These are phyloP conservation scores for Boletus coccyginus DNA, from an alignment of 768 basidiomycete species.

Conservation along the genomic window DNA sequence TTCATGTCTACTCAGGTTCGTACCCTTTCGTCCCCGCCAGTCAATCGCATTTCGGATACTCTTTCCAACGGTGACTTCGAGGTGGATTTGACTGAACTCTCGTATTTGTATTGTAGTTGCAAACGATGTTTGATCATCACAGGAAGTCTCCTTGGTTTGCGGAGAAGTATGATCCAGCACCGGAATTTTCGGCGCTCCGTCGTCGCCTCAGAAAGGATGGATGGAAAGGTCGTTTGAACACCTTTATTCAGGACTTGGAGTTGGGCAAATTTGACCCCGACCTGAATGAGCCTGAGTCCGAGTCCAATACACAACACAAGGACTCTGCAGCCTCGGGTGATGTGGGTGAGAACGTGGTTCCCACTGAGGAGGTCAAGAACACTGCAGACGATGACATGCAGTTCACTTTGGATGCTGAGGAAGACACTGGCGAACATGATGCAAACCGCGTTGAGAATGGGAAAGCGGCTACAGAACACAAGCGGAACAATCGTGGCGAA, in stretches of 20 bases:
- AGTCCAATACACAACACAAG: conserved; percentile 50
- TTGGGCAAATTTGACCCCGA: conserved; percentile 84
- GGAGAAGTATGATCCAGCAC: conserved; percentile 87
- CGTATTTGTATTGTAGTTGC: conserved; percentile 66
- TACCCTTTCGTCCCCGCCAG: conserved; percentile 24
- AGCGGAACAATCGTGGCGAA: conserved; percentile 58
- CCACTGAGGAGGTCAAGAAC: conserved; percentile 53
- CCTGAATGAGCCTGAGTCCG: conserved; percentile 57
- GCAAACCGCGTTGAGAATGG: conserved; percentile 58
- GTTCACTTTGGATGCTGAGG: conserved; percentile 68
- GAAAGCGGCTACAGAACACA: conserved; percentile 44
- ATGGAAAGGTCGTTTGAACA: conserved; percentile 70
- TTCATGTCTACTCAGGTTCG: conserved; percentile 86
- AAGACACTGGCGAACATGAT: conserved; percentile 64
- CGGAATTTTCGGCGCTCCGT: conserved; percentile 69
- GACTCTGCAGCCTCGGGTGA: conserved; percentile 43
- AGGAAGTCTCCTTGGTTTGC: conserved; percentile 95
- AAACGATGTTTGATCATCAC: conserved; percentile 95
- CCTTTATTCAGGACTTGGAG: conserved; percentile 79
- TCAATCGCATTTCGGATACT: conserved; percentile 13
- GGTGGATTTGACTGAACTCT: conserved; percentile 22
- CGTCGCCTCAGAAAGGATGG: conserved; percentile 80
- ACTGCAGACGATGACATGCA: conserved; percentile 70
- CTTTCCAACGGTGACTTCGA: conserved; percentile 5
- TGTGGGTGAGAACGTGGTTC: conserved; percentile 32